A percentile compares a stretch with the other conserved stretches of the same genome.
These are phyloP conservation scores for Aspergillus panamensis DNA, from an alignment of 495 filamentous ascomycete species.

Conservation along the genomic window DNA sequence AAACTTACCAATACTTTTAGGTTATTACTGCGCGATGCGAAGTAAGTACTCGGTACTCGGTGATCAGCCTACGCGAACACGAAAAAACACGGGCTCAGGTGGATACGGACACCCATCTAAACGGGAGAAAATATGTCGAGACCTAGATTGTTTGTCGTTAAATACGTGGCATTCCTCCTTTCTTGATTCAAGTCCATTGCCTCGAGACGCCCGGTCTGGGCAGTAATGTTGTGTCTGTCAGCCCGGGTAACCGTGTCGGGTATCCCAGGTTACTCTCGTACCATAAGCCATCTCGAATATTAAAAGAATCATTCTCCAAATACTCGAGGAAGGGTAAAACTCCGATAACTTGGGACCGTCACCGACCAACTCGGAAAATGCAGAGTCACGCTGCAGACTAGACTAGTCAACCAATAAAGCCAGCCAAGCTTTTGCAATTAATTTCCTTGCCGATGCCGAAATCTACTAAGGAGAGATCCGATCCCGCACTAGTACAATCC, in stretches of 20 bases:
- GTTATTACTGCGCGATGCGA: no score
- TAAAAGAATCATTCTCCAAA: no score
- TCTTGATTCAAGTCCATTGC: background rate
- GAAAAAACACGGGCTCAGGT: no score
- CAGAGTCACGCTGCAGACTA: no score
- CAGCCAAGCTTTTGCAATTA: constrained; percentile 5
- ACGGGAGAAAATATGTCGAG: background rate
- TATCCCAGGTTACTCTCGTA: no score
- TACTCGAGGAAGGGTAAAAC: no score
- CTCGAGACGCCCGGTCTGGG: constrained; percentile 5
- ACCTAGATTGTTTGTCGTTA: background rate
- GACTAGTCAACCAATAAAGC: background rate
- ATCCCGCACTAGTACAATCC: background rate
- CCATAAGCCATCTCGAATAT: no score
- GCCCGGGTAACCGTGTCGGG: background rate
- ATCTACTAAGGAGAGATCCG: background rate
- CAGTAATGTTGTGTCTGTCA: constrained; percentile 8
- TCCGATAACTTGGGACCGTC: no score
- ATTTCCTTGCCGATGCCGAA: background rate
- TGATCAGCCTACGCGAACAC: no score
- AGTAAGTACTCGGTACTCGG: no score
- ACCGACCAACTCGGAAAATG: no score
- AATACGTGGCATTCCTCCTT: background rate
- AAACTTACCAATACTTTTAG: no score
- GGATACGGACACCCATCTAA: background rate